Percentiles rank a stretch among this genome's conserved stretches.
Evolutionary conservation across 345 rosid genomes (phyloP).

Genomic region (Eucalyptus urophylla): DNA sequence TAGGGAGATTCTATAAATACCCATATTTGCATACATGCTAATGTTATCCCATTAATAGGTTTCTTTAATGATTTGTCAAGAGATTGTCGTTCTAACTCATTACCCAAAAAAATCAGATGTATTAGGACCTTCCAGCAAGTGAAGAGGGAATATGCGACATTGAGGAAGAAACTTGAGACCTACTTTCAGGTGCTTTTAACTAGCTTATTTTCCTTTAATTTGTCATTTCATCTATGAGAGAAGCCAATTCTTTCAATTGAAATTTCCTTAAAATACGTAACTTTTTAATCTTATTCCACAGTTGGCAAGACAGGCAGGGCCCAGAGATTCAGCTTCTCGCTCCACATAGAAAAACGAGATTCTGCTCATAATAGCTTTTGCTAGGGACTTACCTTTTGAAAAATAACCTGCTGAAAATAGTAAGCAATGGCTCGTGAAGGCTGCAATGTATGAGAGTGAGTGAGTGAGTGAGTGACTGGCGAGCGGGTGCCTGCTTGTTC

Average conservation of each 20-base stretch:
- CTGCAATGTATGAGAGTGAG: neutral
- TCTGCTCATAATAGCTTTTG: neutral
- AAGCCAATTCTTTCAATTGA: neutral
- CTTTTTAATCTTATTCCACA: conserved; percentile 4
- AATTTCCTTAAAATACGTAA: neutral
- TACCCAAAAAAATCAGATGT: conserved; percentile 27
- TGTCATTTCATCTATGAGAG: neutral
- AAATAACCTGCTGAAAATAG: neutral
- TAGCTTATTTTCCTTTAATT: neutral
- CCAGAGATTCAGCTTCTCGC: conserved; percentile 42
- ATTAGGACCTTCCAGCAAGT: conserved; percentile 66
- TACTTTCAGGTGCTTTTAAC: conserved; percentile 55
- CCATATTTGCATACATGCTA: neutral
- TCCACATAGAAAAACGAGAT: conserved; percentile 17
- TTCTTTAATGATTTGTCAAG: neutral
- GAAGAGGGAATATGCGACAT: conserved; percentile 68
- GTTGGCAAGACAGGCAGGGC: conserved; percentile 82
- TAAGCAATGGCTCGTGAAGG: neutral
- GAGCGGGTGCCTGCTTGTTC: neutral
- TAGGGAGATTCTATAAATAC: neutral
- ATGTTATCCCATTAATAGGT: neutral
- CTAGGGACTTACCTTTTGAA: neutral
- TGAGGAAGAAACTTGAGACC: conserved; percentile 71
- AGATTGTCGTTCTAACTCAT: neutral
- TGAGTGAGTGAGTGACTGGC: neutral